Evolutionary conservation across 106 monocot genomes (phyloP).

Genomic region (Phalaenopsis equestris): DNA sequence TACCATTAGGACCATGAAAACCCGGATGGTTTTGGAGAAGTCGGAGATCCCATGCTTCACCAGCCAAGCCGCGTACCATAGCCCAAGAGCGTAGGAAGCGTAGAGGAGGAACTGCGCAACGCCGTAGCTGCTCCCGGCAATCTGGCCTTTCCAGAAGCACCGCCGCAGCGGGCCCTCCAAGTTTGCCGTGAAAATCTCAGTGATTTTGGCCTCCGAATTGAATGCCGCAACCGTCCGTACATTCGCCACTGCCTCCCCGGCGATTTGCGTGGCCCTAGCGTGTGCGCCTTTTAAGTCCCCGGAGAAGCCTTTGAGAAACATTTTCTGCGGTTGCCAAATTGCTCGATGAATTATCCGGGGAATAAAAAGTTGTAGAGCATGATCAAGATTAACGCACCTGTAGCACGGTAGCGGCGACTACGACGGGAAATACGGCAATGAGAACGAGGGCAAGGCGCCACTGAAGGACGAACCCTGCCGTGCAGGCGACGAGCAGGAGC

Average conservation of each 20-base stretch:
- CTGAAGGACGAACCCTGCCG: slow-evolving; percentile 85
- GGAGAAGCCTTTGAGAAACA: slow-evolving; percentile 96
- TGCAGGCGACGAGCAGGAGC: slow-evolving; percentile 87
- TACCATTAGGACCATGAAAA: slow-evolving; percentile 99
- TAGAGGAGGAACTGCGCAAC: slow-evolving; percentile 88
- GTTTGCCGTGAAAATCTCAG: slow-evolving; percentile 55
- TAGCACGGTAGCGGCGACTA: slow-evolving; percentile 83
- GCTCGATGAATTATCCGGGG: neutral
- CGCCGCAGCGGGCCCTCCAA: slow-evolving; percentile 74
- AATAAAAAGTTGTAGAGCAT: neutral
- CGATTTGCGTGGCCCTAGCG: slow-evolving; percentile 87
- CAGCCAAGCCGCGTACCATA: slow-evolving; percentile 92
- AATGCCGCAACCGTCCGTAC: slow-evolving; percentile 90
- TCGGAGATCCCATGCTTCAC: slow-evolving; percentile 90
- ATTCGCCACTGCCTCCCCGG: slow-evolving; percentile 86
- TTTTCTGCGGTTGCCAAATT: slow-evolving; percentile 53
- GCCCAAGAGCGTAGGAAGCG: slow-evolving; percentile 80
- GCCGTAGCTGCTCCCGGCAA: slow-evolving; percentile 88
- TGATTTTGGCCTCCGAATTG: slow-evolving; percentile 79
- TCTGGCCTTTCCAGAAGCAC: slow-evolving; percentile 98
- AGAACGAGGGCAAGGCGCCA: slow-evolving; percentile 93
- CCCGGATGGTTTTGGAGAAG: slow-evolving; percentile 94
- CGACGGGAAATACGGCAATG: slow-evolving; percentile 79
- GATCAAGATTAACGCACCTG: slow-evolving; percentile 33
- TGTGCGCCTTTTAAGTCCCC: slow-evolving; percentile 80